These are phyloP conservation scores for Tuctoria greenei DNA, from an alignment of 176 grass and related monocot species.

Conservation along the genomic window DNA sequence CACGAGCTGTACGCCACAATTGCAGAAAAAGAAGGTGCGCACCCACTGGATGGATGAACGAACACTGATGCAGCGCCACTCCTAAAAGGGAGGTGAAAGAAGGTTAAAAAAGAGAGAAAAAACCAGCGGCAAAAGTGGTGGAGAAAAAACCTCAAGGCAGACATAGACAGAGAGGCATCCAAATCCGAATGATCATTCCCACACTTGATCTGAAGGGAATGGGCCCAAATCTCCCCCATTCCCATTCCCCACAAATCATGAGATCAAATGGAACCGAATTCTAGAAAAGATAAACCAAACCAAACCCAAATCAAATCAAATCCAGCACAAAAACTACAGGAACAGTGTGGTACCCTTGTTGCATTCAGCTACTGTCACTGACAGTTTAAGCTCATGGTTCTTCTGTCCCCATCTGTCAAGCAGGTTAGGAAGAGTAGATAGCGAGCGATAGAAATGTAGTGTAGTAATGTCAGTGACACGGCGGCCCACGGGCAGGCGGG, in stretches of 20 bases:
- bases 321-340: neutral
- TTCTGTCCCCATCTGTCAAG: neutral
- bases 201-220: neutral
- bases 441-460: neutral
- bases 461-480: conserved; percentile 26
- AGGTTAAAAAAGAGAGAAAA: conserved; percentile 18
- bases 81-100: neutral
- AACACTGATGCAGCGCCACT: conserved; percentile 1
- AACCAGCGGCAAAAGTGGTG: neutral
- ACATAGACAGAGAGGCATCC: conserved; percentile 2
- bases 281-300: neutral
- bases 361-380: fast-evolving
- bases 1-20: conserved; percentile 12
- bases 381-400: fast-evolving
- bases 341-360: fast-evolving
- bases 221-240: neutral
- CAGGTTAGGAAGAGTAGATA: too few species aligned
- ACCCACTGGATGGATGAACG: neutral
- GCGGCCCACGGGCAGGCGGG: conserved; percentile 18
- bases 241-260: conserved; percentile 12
- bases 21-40: neutral
- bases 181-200: conserved; percentile 44
- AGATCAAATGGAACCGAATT: conserved; percentile 31
- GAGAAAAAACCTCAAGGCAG: neutral
- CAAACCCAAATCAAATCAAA: conserved; percentile 34